These are phyloP conservation scores for Aspergillus incahuasiensis DNA, from an alignment of 495 filamentous ascomycete species.

Conservation along the genomic window DNA sequence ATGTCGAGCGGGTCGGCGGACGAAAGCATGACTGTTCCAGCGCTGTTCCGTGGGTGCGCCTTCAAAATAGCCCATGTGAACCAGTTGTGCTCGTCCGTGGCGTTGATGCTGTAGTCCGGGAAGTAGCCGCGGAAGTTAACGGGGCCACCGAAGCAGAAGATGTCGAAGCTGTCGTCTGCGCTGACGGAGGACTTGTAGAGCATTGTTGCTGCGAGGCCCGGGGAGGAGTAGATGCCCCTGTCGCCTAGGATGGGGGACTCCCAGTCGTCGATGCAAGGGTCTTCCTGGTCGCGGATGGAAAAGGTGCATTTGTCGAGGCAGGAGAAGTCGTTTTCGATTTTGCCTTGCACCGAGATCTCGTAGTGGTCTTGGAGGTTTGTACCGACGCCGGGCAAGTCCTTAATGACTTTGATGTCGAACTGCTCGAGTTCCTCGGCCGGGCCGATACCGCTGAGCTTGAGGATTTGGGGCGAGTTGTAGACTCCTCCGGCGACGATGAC, in stretches of 20 bases:
- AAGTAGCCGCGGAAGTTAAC: conserved; percentile 45
- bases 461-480: conserved; percentile 60
- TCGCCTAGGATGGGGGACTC: conserved; percentile 28
- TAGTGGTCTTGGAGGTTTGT: conserved; percentile 64
- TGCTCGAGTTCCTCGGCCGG: conserved; percentile 43
- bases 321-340: conserved; percentile 42
- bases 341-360: conserved; percentile 47
- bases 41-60: conserved; percentile 48
- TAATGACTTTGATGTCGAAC: conserved; percentile 45
- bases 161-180: conserved; percentile 40
- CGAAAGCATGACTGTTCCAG: conserved; percentile 45
- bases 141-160: conserved; percentile 52
- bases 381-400: conserved; percentile 59
- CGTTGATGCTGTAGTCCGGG: conserved; percentile 30
- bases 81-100: conserved; percentile 27
- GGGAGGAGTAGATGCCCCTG: conserved; percentile 46
- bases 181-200: conserved; percentile 40
- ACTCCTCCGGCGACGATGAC: conserved; percentile 60
- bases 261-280: conserved; percentile 51
- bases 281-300: conserved; percentile 21
- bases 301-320: conserved; percentile 47
- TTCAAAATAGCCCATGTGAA: conserved; percentile 53
- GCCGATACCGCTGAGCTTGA: conserved; percentile 64
- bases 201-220: conserved; percentile 45
- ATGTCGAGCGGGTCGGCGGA: conserved; percentile 50